Percentiles rank a stretch among this genome's conserved stretches.
These are phyloP conservation scores for Sporopachydermia lactativora DNA, from an alignment of 805 yeast species.

Conservation along the genomic window DNA sequence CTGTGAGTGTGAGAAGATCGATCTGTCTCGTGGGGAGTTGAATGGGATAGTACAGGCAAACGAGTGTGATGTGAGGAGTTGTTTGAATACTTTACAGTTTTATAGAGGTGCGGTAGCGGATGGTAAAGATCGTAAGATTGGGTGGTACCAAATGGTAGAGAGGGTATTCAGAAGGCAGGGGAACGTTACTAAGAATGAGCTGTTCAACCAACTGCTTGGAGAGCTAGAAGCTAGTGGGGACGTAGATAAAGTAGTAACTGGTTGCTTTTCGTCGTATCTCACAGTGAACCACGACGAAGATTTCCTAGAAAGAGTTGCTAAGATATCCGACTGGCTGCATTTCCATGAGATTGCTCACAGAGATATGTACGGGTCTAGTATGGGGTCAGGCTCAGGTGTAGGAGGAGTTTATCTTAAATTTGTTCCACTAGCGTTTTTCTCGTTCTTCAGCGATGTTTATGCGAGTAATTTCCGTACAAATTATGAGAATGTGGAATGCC, in stretches of 20 bases:
- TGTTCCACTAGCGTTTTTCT: constrained; percentile 48
- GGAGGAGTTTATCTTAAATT: constrained; percentile 22
- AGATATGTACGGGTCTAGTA: neutral
- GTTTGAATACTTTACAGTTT: constrained; percentile 76
- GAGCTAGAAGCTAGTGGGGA: constrained; percentile 32
- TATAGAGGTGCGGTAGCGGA: constrained; percentile 17
- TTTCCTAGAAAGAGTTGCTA: constrained; percentile 40
- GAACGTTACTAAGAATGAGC: constrained; percentile 29
- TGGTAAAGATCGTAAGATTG: constrained; percentile 42
- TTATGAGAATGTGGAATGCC: constrained; percentile 8
- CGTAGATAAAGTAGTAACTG: constrained; percentile 51
- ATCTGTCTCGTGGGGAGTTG: constrained; percentile 33
- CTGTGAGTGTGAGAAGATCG: constrained; percentile 40
- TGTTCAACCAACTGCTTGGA: constrained; percentile 32
- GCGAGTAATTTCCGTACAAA: constrained; percentile 19
- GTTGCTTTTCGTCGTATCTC: constrained; percentile 52
- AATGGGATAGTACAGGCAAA: constrained; percentile 55
- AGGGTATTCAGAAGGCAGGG: constrained; percentile 42
- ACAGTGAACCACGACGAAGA: constrained; percentile 52
- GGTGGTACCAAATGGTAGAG: constrained; percentile 58
- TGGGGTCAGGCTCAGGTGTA: neutral
- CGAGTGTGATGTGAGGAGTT: constrained; percentile 75
- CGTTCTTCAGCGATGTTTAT: constrained; percentile 46
- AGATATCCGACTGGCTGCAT: constrained; percentile 61
- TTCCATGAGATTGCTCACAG: constrained; percentile 21